phyloP scores from a whole-genome alignment of 2,329 filamentous ascomycete genomes.

The Helotiales sp. region DNA sequence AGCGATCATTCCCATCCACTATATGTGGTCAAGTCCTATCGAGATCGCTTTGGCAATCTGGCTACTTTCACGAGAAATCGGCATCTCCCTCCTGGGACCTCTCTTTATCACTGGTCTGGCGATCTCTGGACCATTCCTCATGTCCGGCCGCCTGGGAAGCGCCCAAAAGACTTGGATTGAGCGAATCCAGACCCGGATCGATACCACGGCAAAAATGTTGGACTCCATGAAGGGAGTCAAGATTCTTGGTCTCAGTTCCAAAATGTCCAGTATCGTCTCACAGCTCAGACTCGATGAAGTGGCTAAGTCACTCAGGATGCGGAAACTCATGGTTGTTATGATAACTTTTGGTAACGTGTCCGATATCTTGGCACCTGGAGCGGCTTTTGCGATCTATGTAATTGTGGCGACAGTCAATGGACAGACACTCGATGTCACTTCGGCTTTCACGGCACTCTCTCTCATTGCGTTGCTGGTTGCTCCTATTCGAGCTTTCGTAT shows the following conservation, averaged over 20 bases:
- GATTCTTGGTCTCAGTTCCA: slow-evolving; percentile 44
- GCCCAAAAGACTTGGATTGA: slow-evolving; percentile 32
- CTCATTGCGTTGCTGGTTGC: slow-evolving; percentile 47
- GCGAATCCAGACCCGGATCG: slow-evolving; percentile 32
- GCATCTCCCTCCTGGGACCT: slow-evolving; percentile 31
- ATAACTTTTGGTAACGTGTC: slow-evolving; percentile 30
- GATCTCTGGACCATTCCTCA: slow-evolving; percentile 20
- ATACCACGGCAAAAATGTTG: slow-evolving; percentile 35
- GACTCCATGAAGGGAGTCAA: slow-evolving; percentile 41
- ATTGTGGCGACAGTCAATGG: slow-evolving; percentile 39
- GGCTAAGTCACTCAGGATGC: slow-evolving; percentile 26
- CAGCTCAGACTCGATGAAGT: slow-evolving; percentile 41
- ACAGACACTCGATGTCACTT: slow-evolving; percentile 34
- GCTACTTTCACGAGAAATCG: slow-evolving; percentile 40
- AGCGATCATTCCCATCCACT: slow-evolving; percentile 40
- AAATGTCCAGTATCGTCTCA: slow-evolving; percentile 43
- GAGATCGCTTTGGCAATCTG: slow-evolving; percentile 40
- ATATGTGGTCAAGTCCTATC: slow-evolving; percentile 36
- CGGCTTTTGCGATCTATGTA: slow-evolving; percentile 47
- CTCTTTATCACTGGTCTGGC: slow-evolving; percentile 27
- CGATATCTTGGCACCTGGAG: slow-evolving; percentile 43
- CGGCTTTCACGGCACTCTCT: slow-evolving; percentile 50
- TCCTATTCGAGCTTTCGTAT: slow-evolving; percentile 48
- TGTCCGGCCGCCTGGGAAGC: slow-evolving; percentile 31
- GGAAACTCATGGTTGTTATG: slow-evolving; percentile 30